These are phyloP conservation scores for Yamadazyma nakazawae DNA, from an alignment of 805 yeast species.

Conservation along the genomic window DNA sequence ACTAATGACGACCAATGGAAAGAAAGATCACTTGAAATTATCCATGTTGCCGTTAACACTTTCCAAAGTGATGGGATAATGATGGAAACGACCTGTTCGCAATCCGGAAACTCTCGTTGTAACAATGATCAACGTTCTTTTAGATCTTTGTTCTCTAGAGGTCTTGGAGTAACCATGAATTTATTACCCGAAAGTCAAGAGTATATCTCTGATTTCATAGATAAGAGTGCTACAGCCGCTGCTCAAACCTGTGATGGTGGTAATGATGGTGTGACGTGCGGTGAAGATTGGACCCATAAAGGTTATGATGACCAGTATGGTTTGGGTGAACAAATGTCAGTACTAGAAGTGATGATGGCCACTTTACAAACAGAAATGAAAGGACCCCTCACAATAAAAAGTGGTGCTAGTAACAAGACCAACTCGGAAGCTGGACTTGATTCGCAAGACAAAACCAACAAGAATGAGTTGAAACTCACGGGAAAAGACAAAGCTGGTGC, in stretches of 20 bases:
- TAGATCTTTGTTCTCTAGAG: conserved; percentile 64
- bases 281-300: conserved; percentile 60
- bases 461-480: conserved; percentile 47
- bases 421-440: conserved; percentile 35
- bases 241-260: conserved; percentile 83
- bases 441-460: conserved; percentile 35
- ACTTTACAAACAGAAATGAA: conserved; percentile 22
- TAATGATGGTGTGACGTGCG: conserved; percentile 81
- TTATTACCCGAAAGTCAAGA: conserved; percentile 50
- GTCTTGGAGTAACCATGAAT: conserved; percentile 55
- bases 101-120: conserved; percentile 39
- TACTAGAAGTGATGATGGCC: conserved; percentile 59
- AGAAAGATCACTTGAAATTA: conserved; percentile 33
- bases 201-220: conserved; percentile 38
- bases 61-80: conserved; percentile 44
- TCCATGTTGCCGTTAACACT: conserved; percentile 40
- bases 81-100: conserved; percentile 62
- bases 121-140: conserved; percentile 77
- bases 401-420: conserved; percentile 36
- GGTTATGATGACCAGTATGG: conserved; percentile 71
- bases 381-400: conserved; percentile 31
- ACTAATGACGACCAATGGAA: conserved; percentile 49
- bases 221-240: conserved; percentile 63
- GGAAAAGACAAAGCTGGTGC: conserved; percentile 84
- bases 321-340: conserved; percentile 81